phyloP scores from a whole-genome alignment of 495 filamentous ascomycete species.

The Talaromyces borbonicus region DNA sequence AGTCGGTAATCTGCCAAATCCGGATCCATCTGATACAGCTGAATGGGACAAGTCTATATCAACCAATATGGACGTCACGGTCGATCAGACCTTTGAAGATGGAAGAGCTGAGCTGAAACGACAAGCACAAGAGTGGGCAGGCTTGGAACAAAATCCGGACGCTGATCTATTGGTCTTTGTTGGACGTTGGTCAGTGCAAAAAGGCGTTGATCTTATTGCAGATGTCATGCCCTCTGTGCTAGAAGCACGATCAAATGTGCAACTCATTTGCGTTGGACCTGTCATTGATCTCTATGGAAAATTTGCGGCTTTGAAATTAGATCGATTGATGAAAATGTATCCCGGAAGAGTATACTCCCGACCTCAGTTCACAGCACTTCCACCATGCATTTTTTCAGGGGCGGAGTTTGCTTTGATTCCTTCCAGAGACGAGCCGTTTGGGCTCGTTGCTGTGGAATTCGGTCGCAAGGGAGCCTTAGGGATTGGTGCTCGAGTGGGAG shows the following conservation, averaged over 20 bases:
- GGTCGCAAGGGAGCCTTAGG: constrained; percentile 69
- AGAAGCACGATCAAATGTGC: constrained; percentile 55
- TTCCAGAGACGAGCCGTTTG: constrained; percentile 72
- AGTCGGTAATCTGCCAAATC: constrained; percentile 63
- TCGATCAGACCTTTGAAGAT: constrained; percentile 51
- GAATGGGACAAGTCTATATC: constrained; percentile 51
- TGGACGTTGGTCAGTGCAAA: constrained; percentile 71
- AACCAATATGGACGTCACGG: constrained; percentile 39
- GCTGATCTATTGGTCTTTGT: constrained; percentile 73
- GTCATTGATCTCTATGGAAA: constrained; percentile 72
- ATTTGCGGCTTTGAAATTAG: constrained; percentile 66
- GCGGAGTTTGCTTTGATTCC: constrained; percentile 74
- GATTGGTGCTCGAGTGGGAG: constrained; percentile 57
- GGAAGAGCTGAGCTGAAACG: constrained; percentile 46
- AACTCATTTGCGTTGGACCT: constrained; percentile 62
- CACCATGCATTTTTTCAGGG: constrained; percentile 67
- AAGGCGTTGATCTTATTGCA: constrained; percentile 69
- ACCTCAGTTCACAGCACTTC: constrained; percentile 66
- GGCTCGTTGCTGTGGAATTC: constrained; percentile 74
- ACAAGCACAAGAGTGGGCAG: constrained; percentile 72
- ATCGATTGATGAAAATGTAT: constrained; percentile 62
- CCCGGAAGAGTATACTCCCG: constrained; percentile 69
- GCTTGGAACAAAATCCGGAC: constrained; percentile 51
- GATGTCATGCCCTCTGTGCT: constrained; percentile 65
- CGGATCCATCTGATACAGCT: constrained; percentile 64